Evolutionary conservation across 805 yeast species (phyloP).

Genomic region (Barnettozyma sucrosica): DNA sequence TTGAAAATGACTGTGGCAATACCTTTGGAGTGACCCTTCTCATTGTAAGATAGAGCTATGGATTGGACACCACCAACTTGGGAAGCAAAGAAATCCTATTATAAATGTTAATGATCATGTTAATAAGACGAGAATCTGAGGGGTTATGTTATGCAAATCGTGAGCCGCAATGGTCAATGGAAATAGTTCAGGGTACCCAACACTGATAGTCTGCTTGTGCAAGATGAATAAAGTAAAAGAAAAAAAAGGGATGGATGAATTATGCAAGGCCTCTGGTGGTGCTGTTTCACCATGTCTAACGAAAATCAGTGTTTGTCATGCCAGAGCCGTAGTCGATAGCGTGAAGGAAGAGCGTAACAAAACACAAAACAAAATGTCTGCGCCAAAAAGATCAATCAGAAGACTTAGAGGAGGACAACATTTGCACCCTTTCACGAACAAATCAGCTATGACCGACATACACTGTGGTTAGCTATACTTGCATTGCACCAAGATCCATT

Average conservation of each 20-base stretch:
- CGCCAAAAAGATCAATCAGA: too few species aligned
- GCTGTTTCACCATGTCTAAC: not conserved
- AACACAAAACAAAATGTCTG: not conserved
- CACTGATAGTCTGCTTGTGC: not conserved
- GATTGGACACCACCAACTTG: constrained; percentile 81
- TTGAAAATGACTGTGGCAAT: constrained; percentile 81
- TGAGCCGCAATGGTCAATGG: not conserved
- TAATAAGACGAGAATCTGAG: not conserved
- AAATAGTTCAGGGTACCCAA: not conserved
- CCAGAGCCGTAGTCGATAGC: too few species aligned
- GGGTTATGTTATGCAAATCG: not conserved
- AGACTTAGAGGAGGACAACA: not conserved
- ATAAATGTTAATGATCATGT: constrained; percentile 12
- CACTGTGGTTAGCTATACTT: not conserved
- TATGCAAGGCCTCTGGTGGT: not conserved
- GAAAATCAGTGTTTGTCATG: not conserved
- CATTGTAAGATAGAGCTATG: constrained; percentile 73
- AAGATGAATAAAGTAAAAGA: not conserved
- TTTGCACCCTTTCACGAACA: not conserved
- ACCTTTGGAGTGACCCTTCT: constrained; percentile 87
- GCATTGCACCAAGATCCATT: not conserved
- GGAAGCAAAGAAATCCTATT: constrained; percentile 80
- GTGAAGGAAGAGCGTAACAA: not conserved
- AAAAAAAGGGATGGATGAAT: not conserved
- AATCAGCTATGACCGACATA: not conserved